Base-by-base conservation (phyloP, 768 basidiomycete genomes). In the Amanita polypyramis region DNA sequence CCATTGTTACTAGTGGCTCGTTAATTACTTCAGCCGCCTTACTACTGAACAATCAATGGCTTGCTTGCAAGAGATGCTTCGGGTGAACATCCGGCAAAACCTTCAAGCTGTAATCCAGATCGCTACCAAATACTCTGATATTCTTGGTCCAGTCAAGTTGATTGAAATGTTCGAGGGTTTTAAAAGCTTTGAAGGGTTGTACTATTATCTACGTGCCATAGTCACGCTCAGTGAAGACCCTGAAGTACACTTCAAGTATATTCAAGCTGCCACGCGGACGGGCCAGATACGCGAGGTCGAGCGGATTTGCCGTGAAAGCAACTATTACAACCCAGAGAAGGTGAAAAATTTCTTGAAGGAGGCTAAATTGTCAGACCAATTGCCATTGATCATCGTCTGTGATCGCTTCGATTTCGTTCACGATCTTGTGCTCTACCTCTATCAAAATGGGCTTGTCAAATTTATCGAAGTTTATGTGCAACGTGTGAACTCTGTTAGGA, bases 281-380 rank as follows among this genome's bases (percentile, higher is more conserved):
- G 94, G 95, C 35, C 96, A 98, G 63, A 93, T 99, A 56, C 86
- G 96, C 42, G 96, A 99, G 64, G 96, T 99, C 49, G 96, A 99
- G 68, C 92, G 96, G 39, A 95, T 99, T 60, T 97, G 94, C 62
- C 76, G 96, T 46, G 96, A 99, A 70, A 92, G 88, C 65, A 97
- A 98, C 68, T 74, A 73, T 68, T 98, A 98, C 76, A 97, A 94
- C 65, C 90, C 96, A 1, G 96, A 99, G 73, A 99, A 99, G 68
- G 96, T 98, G 77, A 98, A 99, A 77, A 99, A 99, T 69, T 98
- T 97, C 84, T 80, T 97, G 65, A 97, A 97, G 67, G 96, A 99
- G 62, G 94, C 96, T 59, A 94, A 96, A 60, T 82, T 99, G 23
- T 69, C 82, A 32, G 96, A 98, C 62, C 96, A 98, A 62, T 81